phyloP scores from a whole-genome alignment of 2,329 filamentous ascomycete genomes.

The Sphaceloma murrayae region DNA sequence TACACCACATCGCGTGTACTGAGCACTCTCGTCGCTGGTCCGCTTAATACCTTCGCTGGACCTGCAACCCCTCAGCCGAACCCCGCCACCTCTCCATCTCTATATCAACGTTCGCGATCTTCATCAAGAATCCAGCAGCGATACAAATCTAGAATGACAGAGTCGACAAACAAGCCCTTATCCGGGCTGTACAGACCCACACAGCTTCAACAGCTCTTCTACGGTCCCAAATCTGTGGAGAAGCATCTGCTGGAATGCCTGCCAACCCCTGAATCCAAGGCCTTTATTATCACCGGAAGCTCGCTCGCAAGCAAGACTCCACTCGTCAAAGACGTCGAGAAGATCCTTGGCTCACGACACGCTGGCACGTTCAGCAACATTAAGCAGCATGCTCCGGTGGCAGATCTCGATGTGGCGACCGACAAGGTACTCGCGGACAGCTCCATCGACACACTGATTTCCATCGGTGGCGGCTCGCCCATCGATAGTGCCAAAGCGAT shows the following conservation, averaged over 20 bases:
- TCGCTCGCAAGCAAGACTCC: conserved; percentile 47
- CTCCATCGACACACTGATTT: conserved; percentile 46
- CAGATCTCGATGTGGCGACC: conserved; percentile 44
- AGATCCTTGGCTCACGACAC: conserved; percentile 38
- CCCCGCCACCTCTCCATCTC: too few species aligned
- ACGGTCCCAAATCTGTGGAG: conserved; percentile 40
- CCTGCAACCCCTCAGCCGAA: too few species aligned
- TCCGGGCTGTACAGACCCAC: conserved; percentile 44
- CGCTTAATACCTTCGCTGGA: too few species aligned
- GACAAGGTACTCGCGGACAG: conserved; percentile 37
- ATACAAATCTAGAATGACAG: conserved; percentile 33
- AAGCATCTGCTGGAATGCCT: conserved; percentile 40
- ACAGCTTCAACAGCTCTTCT: conserved; percentile 42
- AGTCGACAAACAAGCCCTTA: conserved; percentile 36
- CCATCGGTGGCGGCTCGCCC: conserved; percentile 46
- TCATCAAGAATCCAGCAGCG: conserved; percentile 21
- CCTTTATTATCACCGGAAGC: conserved; percentile 48
- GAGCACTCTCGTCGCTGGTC: too few species aligned
- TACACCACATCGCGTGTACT: too few species aligned
- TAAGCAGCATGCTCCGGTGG: conserved; percentile 47
- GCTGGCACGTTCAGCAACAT: conserved; percentile 48
- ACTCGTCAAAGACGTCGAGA: conserved; percentile 43
- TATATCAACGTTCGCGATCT: background rate
- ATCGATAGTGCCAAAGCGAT: conserved; percentile 46
- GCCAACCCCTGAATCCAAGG: conserved; percentile 39